These are phyloP conservation scores for Vitis rotundifolia DNA, from an alignment of 164 flowering plant species.

Conservation along the genomic window DNA sequence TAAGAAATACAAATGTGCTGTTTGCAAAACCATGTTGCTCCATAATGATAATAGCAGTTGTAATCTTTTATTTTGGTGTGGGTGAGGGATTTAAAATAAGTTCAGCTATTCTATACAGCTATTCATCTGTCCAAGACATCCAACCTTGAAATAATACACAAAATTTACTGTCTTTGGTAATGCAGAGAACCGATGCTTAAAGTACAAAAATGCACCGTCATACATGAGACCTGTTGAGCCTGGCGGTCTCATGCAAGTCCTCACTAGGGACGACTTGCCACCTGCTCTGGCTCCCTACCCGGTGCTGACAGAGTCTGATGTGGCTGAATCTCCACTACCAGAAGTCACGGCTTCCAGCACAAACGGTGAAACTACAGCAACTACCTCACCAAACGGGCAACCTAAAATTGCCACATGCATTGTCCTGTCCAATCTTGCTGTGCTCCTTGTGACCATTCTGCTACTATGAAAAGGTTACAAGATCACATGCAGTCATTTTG, in stretches of 20 bases:
- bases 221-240: conserved; percentile 54
- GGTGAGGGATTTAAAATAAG: too few species aligned
- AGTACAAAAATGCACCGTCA: conserved; percentile 24
- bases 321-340: conserved; percentile 71
- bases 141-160: too few species aligned
- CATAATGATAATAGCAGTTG: too few species aligned
- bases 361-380: conserved; percentile 13
- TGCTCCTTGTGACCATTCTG: conserved; percentile 32
- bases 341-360: conserved; percentile 31
- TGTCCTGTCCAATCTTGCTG: conserved; percentile 25
- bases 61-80: too few species aligned
- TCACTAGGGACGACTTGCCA: conserved; percentile 26
- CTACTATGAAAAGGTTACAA: conserved; percentile 22
- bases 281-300: conserved; percentile 76
- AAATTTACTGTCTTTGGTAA: background rate
- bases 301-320: conserved; percentile 48
- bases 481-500: background rate
- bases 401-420: conserved; percentile 24
- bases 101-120: too few species aligned
- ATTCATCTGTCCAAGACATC: too few species aligned
- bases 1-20: too few species aligned
- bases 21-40: too few species aligned
- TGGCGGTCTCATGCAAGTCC: conserved; percentile 33
- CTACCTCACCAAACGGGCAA: conserved; percentile 41
- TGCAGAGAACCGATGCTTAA: conserved; percentile 58